Evolutionary conservation across 169 alveolate species (phyloP), one percentile per base, ranked within the genome.

Genomic region (Cryptosporidium ryanae): DNA sequence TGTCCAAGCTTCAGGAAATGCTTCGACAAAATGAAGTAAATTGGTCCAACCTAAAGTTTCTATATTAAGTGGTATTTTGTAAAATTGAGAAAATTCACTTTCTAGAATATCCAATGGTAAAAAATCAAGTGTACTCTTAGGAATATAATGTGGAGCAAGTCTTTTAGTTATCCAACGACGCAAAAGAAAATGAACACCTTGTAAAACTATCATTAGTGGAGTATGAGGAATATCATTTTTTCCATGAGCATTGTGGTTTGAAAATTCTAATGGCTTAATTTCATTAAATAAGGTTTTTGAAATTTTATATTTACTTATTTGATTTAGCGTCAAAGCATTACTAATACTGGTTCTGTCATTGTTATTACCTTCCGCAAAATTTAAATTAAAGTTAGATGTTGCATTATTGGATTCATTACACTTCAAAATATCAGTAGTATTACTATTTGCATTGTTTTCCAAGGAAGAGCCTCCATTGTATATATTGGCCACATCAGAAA

Each of bases 1-100:
- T 4, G 87, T 76, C 87, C 87, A 76, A 59, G 59, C 71, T 38
- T 76, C 87, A 1, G 87, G 87, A 61, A 76, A 76, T 17, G 87
- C 87, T 31, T 76, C 87, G 15, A 76, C 87, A 25, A 76, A 76
- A 25, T 76, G 87, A 4, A 76, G 63, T 38, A 76, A 61, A 44
- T 76, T 76, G 4, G 87, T 76, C 87, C 87, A 76, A 59, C 87
- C 87, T 13, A 76, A 61, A 2, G 63, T 59, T 43, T 76, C 87
- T 27, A 76, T 76, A 43, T 76, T 61, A 25, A 76, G 25, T 10
- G 87, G 87, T 32, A 76, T 32, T 38, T 76, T 70, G 4, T 59
- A 76, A 55, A 54, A 76, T 32, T 61, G 68, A 0, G 71, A 32
- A 61, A 76, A 76, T 55, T 76, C 87, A 29, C 76, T 61, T 31